A percentile compares a stretch with the other conserved stretches of the same genome.
phyloP scores from a whole-genome alignment of 2,329 filamentous ascomycete species.

The Alternaria panax region DNA sequence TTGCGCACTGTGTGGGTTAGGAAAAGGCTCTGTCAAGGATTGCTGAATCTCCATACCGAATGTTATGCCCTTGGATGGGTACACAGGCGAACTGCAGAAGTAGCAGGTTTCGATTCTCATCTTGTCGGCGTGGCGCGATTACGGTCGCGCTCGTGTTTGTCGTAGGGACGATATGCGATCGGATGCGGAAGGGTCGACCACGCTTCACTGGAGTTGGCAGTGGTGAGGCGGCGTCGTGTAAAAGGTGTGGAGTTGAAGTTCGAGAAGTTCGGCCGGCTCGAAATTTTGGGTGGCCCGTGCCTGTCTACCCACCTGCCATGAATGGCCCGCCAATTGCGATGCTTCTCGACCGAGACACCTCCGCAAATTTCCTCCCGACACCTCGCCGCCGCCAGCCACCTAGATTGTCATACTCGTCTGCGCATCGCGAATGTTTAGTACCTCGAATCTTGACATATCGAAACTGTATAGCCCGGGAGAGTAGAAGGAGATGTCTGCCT shows the following conservation, averaged over 20 bases:
- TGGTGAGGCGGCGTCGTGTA: constrained; percentile 7
- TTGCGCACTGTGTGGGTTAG: constrained; percentile 28
- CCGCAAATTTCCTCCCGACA: constrained; percentile 22
- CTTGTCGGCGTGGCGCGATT: constrained; percentile 13
- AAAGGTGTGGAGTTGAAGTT: constrained; percentile 16
- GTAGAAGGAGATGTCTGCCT: constrained; percentile 58
- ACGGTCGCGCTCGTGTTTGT: constrained; percentile 1
- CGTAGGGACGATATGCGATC: background rate
- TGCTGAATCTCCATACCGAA: constrained; percentile 57
- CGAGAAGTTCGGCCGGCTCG: constrained; percentile 10
- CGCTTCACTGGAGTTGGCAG: background rate
- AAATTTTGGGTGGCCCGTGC: constrained; percentile 25
- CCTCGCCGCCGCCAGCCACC: constrained; percentile 11
- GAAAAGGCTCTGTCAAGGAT: background rate
- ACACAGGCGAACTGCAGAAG: constrained; percentile 71
- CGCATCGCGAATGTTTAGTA: constrained; percentile 7
- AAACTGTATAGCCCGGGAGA: constrained; percentile 1
- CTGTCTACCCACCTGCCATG: background rate
- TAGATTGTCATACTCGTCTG: background rate
- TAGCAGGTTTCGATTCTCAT: constrained; percentile 56
- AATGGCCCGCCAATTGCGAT: constrained; percentile 20
- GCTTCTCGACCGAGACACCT: constrained; percentile 30
- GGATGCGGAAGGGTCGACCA: background rate
- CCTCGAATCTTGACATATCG: background rate
- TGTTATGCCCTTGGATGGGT: constrained; percentile 60